Evolutionary conservation across 2,329 filamentous ascomycete genomes (phyloP).

Genomic region (Pochonia chlamydosporia): DNA sequence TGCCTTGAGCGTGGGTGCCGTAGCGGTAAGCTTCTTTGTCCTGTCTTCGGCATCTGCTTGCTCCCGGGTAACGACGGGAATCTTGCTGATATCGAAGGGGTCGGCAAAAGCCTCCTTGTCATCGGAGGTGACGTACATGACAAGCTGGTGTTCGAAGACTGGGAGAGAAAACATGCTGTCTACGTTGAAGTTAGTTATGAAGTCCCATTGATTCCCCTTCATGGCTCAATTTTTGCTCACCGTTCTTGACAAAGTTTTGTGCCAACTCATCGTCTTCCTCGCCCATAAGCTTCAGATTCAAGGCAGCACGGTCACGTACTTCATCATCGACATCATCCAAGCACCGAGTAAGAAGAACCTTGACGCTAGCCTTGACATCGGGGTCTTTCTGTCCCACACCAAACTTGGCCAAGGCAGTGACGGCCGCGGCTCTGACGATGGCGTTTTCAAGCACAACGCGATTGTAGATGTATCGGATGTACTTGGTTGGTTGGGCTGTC

Average conservation of each 20-base stretch:
- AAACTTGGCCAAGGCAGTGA: constrained; percentile 94
- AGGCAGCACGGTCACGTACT: constrained; percentile 87
- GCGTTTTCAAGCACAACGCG: constrained; percentile 95
- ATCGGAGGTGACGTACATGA: constrained; percentile 93
- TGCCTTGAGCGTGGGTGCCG: constrained; percentile 88
- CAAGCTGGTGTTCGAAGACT: constrained; percentile 93
- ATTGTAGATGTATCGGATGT: constrained; percentile 99
- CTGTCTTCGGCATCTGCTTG: constrained; percentile 94
- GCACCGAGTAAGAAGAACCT: constrained; percentile 86
- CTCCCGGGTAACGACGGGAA: constrained; percentile 90
- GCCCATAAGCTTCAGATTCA: constrained; percentile 88
- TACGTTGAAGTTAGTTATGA: constrained; percentile 30
- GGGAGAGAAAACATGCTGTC: constrained; percentile 94
- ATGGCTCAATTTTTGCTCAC: constrained; percentile 36
- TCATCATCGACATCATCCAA: constrained; percentile 97
- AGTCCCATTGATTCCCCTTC: background rate
- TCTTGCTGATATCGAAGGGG: constrained; percentile 85
- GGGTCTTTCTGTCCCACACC: constrained; percentile 94
- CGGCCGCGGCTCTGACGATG: constrained; percentile 88
- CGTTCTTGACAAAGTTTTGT: constrained; percentile 85
- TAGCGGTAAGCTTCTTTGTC: constrained; percentile 92
- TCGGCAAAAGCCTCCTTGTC: constrained; percentile 78
- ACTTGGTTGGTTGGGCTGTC: constrained; percentile 94
- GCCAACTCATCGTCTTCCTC: constrained; percentile 88
- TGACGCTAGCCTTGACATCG: constrained; percentile 93